Evolutionary conservation across 1,139 yeast genomes (phyloP), one percentile per base, ranked within the genome.

Genomic region (Yamadazyma mexicana): DNA sequence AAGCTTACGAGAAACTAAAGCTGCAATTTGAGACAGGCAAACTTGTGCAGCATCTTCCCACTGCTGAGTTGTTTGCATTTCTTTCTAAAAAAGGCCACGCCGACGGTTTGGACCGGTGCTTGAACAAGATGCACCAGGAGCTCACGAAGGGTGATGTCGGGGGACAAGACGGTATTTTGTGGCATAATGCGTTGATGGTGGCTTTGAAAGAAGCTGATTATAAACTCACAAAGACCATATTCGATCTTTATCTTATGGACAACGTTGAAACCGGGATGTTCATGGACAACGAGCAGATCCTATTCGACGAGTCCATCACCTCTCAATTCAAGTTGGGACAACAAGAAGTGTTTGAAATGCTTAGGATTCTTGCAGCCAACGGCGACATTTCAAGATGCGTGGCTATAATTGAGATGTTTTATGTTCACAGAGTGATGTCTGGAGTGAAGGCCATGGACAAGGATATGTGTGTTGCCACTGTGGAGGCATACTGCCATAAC

Each of bases 341-440:
- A 8, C 33, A 33, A 2, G 17, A 31, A 10, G 31, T 36, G 18
- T 15, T 11, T 17, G 35, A 34, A 38, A 59, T 69, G 11, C 55
- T 72, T 17, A 67, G 62, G 32, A 51, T 62, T 0, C 54, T 71
- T 10, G 55, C 73, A 1, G 47, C 55, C 3, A 54, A 64, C 40
- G 77, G 77, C 4, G 77, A 72, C 45, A 66, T 68, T 3, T 38
- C 55, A 8, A 61, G 62, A 58, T 60, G 71, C 0, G 45, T 69
- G 8, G 48, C 58, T 4, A 51, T 71, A 12, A 61, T 72, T 11
- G 75, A 70, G 41, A 52, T 66, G 15, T 72, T 69, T 40, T 68
- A 54, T 41, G 47, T 70, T 5, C 70, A 66, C 39, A 59, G 61
- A 37, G 40, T 55, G 0, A 46, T 65, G 36, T 22, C 35, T 17